Evolutionary conservation across 108 stramenopile genomes (phyloP), one percentile per base, ranked within the genome.

Genomic region (Cyclotella choctawhatcheeana): DNA sequence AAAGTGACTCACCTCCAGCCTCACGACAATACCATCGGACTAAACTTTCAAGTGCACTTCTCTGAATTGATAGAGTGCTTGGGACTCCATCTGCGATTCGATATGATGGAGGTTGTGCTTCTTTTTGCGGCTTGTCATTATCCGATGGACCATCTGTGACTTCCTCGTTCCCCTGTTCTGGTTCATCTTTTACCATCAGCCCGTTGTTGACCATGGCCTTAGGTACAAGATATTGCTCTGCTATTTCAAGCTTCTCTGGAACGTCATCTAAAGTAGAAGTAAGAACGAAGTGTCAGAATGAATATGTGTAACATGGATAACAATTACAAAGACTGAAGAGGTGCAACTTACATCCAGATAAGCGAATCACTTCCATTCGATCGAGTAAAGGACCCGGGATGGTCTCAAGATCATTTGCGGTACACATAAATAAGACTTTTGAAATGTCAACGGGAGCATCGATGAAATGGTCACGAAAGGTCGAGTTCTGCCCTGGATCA

Each of bases 361-460:
- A 73, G 37, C 93, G 91, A 69, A 99, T 93, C 31, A 98, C 88
- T 79, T 99, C 99, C 98, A 99, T 98, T 25, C 99, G 85, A 76
- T 99, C 99, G 29, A 94, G 78, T 33, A 99, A 76, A 5, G 99
- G 98, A 0, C 92, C 97, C 24, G 99, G 98, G 59, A 99, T 98
- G 12, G 88, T 88, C 34, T 90, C 92, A 44, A 92, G 63, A 44
- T 90, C 90, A 86, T 99, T 99, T 6, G 98, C 97, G 6, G 99
- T 99, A 74, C 98, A 99, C 83, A 99, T 91, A 73, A 99, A 99
- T 26, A 99, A 85, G 7, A 93, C 92, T 47, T 97, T 94, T 81
- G 93, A 93, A 29, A 98, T 93, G 76, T 99, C 99, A 3, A 98
- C 91, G 4, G 98, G 97, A 45, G 93, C 96, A 77, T 99, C 99